Percentiles rank a stretch among this genome's conserved stretches.
These are phyloP conservation scores for Suhomyces xylopsoci DNA, from an alignment of 805 yeast genomes.

Conservation along the genomic window DNA sequence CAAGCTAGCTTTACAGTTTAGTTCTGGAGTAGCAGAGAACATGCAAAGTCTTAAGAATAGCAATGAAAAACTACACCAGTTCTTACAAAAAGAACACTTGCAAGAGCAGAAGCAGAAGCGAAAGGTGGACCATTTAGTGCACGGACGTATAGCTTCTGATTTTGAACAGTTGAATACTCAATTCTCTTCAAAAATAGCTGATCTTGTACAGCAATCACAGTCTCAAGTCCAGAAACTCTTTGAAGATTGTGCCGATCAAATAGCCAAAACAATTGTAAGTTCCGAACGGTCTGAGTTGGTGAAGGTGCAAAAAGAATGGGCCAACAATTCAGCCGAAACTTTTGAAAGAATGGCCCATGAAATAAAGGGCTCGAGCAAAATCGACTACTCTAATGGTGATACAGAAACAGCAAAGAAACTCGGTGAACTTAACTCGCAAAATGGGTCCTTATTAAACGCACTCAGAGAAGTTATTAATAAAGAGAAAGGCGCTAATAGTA, in stretches of 20 bases:
- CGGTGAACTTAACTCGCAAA: neutral
- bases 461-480: neutral
- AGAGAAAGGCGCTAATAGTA: neutral
- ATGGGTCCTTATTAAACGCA: neutral
- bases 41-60: slow-evolving; percentile 7
- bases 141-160: neutral
- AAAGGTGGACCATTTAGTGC: neutral
- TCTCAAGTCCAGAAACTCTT: slow-evolving; percentile 1
- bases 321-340: neutral
- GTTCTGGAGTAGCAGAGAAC: slow-evolving; percentile 3
- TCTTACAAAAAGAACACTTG: slow-evolving; percentile 14
- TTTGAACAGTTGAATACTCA: slow-evolving; percentile 3
- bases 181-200: neutral
- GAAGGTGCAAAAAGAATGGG: neutral
- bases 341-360: neutral
- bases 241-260: slow-evolving; percentile 1
- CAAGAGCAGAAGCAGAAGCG: slow-evolving; percentile 2
- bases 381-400: neutral
- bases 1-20: slow-evolving; percentile 1
- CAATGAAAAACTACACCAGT: slow-evolving; percentile 14
- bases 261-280: neutral
- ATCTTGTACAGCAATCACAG: slow-evolving; percentile 2
- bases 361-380: neutral
- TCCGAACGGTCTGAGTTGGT: neutral
- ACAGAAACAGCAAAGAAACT: neutral